Base-by-base conservation (phyloP, 345 rosid genomes). In the Combretum micranthum region DNA sequence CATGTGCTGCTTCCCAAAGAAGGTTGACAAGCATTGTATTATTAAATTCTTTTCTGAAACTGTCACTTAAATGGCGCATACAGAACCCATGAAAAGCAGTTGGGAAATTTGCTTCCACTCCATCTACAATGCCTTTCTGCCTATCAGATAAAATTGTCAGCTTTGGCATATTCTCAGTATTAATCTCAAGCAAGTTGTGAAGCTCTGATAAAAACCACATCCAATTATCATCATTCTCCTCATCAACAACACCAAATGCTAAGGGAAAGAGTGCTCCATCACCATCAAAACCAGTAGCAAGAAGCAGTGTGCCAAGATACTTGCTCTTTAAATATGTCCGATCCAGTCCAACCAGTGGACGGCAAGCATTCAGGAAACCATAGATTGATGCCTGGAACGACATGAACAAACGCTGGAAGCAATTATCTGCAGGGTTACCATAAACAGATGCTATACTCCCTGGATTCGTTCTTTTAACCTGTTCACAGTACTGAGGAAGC, bases 151-250 rank as follows among this genome's bases (percentile, higher is more conserved):
- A 77, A 62, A 93, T 93, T 18, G 96, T 89, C 62, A 93, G 91
- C 72, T 89, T 83, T 0, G 99, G 97, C 99, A 93, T 93, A 78
- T 89, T 93, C 83, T 93, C 97, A 0, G 97, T 77, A 55, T 93
- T 93, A 20, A 91, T 76, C 71, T 93, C 99, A 3, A 93, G 96
- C 64, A 89, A 84, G 46, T 76, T 89, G 67, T 85, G 99, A 63
- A 93, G 97, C 69, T 80, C 88, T 25, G 94, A 85, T 15, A 93
- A 79, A 75, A 93, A 93, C 99, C 99, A 93, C 97, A 89, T 89
- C 97, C 99, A 93, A 47, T 85, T 93, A 64, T 93, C 97, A 25
- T 93, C 96, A 49, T 82, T 93, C 77, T 93, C 99, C 68, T 93
- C 99, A 18, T 93, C 97, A 18, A 89, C 87, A 47, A 89, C 94